phyloP scores from a whole-genome alignment of 495 filamentous ascomycete genomes.

The Podospora didyma region DNA sequence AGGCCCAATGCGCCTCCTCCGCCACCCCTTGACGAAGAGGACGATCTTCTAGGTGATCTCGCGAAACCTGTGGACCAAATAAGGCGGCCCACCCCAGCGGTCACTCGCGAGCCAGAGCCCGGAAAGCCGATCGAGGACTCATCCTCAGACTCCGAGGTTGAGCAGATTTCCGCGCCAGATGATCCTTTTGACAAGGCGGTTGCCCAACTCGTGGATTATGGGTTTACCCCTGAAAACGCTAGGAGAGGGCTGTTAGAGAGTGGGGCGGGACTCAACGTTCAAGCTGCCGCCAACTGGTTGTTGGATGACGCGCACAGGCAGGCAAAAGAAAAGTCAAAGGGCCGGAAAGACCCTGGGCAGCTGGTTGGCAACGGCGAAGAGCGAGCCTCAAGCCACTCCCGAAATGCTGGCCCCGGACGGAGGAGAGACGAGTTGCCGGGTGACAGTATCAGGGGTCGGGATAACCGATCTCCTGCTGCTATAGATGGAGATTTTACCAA shows the following conservation, averaged over 20 bases:
- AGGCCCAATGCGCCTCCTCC: conserved; percentile 30
- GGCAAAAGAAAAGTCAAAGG: conserved; percentile 53
- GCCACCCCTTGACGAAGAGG: conserved; percentile 65
- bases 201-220: conserved; percentile 92
- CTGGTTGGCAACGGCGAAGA: conserved; percentile 16
- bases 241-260: conserved; percentile 73
- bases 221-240: conserved; percentile 79
- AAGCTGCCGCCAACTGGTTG: conserved; percentile 84
- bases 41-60: conserved; percentile 85
- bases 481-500: conserved; percentile 75
- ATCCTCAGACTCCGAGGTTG: conserved; percentile 40
- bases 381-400: conserved; percentile 29
- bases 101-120: conserved; percentile 32
- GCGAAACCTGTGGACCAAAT: conserved; percentile 84
- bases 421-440: conserved; percentile 26
- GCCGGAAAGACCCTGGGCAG: conserved; percentile 22
- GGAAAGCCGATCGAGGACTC: conserved; percentile 43
- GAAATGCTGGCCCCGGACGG: conserved; percentile 34
- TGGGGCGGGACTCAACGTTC: conserved; percentile 72
- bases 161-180: conserved; percentile 24
- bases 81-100: conserved; percentile 31
- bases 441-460: conserved; percentile 44
- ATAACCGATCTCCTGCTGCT: conserved; percentile 54
- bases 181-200: conserved; percentile 77
- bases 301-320: conserved; percentile 82